These are phyloP conservation scores for Monascus ruber DNA, from an alignment of 2,329 filamentous ascomycete genomes.

Conservation along the genomic window DNA sequence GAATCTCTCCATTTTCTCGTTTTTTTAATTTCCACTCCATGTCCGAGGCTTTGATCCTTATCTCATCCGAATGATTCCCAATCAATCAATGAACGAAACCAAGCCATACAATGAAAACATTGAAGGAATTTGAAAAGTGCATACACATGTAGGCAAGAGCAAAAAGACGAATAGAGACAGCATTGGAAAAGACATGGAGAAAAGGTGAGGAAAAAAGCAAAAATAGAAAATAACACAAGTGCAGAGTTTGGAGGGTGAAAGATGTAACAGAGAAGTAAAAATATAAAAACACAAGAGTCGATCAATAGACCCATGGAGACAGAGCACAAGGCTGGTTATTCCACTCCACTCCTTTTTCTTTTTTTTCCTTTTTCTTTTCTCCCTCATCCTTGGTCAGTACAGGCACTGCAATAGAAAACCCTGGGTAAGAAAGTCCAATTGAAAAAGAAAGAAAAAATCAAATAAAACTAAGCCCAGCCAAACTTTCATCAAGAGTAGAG, in stretches of 20 bases:
- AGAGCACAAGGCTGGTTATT: neutral
- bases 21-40: neutral
- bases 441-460: conserved; percentile 5
- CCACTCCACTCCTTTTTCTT: neutral
- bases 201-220: neutral
- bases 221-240: neutral
- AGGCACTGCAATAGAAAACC: neutral
- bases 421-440: conserved; percentile 2
- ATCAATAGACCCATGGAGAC: no score
- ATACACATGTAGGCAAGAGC: no score
- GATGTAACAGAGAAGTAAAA: no score
- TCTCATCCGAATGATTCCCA: no score
- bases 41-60: neutral
- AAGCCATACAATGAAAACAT: no score
- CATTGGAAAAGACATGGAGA: no score
- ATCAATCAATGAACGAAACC: no score
- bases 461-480: conserved; percentile 13
- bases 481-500: conserved; percentile 29
- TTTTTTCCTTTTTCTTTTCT: neutral
- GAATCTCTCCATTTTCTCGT: neutral
- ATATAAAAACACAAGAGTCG: no score
- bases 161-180: no score
- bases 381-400: neutral
- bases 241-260: no score
- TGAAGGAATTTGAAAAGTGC: no score